Evolutionary conservation across 345 rosid genomes (phyloP), one percentile per base, ranked within the genome.

Genomic region (Litchi chinensis): DNA sequence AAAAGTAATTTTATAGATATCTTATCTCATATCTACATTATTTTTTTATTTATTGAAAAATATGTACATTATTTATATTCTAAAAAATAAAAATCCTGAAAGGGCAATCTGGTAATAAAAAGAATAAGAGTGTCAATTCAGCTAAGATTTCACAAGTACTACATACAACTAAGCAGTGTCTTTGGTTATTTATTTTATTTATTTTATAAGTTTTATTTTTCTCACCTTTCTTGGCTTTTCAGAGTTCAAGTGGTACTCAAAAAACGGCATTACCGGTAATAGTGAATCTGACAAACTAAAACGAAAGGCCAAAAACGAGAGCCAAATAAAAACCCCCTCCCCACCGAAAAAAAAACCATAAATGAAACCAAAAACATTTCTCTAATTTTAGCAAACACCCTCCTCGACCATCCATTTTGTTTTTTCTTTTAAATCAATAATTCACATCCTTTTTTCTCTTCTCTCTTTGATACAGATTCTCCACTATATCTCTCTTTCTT

Each of bases 391-490:
- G 85, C 75, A 50, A 72, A 39, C 22, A 16, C 60, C 73, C 46
- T 77, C 83, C 81, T 74, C 83, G 74, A 76, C 97, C 92, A 86
- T 83, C 87, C 92, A 84, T 68, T 72, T 65, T 62, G 39, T 65
- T 76, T 50, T n/a, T 70, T 19, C 75, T 52, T 75, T 74, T 64
- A 22, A 41, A 28, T 73, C 66, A n/a, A n/a, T n/a, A n/a, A n/a
- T n/a, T n/a, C n/a, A 54, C 16, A 22, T 44, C 68, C 59, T 48
- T 50, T 50, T 13, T 28, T 24, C 26, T 37, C 70, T 8, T 79
- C 81, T 70, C 54, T 56, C 15, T 79, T 43, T 41, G 54, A 44
- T 44, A 24, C 65, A 74, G 78, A 82, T 79, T 77, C 85, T 73
- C 80, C 79, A 78, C 80, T 78, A 40, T 28, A 43, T 76, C 63